phyloP scores from a whole-genome alignment of 352 stramenopile species.

The Pythium graminicola region DNA sequence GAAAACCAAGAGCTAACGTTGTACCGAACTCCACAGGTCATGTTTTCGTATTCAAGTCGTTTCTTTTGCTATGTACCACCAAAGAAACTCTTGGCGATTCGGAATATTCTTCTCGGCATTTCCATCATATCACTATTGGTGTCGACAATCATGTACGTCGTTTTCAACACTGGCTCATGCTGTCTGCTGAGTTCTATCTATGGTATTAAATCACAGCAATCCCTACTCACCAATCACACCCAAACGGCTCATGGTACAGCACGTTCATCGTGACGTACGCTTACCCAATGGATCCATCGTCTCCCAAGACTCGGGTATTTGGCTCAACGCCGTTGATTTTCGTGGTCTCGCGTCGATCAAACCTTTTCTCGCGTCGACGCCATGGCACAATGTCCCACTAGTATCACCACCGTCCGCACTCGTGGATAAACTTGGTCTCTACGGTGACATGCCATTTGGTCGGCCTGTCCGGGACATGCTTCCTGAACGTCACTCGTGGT shows the following conservation, averaged over 20 bases:
- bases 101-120: conserved; percentile 34
- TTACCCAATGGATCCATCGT: conserved; percentile 37
- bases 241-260: conserved; percentile 63
- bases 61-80: conserved; percentile 67
- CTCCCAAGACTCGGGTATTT: conserved; percentile 56
- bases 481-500: conserved; percentile 66
- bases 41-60: conserved; percentile 47
- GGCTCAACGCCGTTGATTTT: conserved; percentile 69
- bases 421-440: conserved; percentile 49
- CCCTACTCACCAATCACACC: conserved; percentile 67
- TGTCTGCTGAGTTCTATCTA: too few species aligned
- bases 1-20: too few species aligned
- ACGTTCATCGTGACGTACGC: conserved; percentile 50
- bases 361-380: conserved; percentile 35
- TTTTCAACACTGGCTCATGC: too few species aligned
- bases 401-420: conserved; percentile 28
- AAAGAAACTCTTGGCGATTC: conserved; percentile 33
- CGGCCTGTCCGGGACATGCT: conserved; percentile 59
- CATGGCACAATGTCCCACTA: conserved; percentile 41
- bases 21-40: too few species aligned
- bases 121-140: conserved; percentile 34
- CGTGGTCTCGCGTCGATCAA: conserved; percentile 45
- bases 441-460: conserved; percentile 63
- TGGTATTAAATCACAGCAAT: conserved; percentile 46
- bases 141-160: conserved; percentile 43